A percentile compares a stretch with the other conserved stretches of the same genome.
phyloP scores from a whole-genome alignment of 1,284 basidiomycete species.

The Cutaneotrichosporon arboriforme region DNA sequence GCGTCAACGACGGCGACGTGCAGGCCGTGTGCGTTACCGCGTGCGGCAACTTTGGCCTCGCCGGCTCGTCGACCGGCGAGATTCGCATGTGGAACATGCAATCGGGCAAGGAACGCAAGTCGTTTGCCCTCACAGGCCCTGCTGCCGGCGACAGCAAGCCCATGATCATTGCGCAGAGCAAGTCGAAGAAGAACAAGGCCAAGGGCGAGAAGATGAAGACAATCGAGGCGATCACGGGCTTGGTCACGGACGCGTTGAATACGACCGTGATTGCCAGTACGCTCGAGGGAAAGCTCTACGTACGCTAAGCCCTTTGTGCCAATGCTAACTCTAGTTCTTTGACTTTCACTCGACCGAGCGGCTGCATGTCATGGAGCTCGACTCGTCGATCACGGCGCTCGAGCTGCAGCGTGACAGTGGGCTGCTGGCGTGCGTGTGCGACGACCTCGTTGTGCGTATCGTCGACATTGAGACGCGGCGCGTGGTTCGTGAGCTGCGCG shows the following conservation, averaged over 20 bases:
- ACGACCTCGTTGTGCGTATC: slow-evolving; percentile 76
- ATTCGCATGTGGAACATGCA: slow-evolving; percentile 95
- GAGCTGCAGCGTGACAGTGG: slow-evolving; percentile 78
- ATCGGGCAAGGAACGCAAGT: slow-evolving; percentile 78
- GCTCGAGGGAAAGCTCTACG: slow-evolving; percentile 79
- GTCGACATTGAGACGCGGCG: slow-evolving; percentile 86
- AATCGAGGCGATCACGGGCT: slow-evolving; percentile 65
- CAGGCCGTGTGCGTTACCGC: slow-evolving; percentile 85
- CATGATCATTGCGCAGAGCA: slow-evolving; percentile 36
- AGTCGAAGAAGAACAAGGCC: slow-evolving; percentile 27
- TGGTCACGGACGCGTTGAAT: slow-evolving; percentile 84
- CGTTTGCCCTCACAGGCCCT: slow-evolving; percentile 57
- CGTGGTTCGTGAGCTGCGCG: slow-evolving; percentile 78
- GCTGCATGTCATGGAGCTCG: slow-evolving; percentile 62
- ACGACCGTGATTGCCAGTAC: slow-evolving; percentile 74
- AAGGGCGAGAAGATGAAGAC: slow-evolving; percentile 52
- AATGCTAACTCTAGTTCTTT: slow-evolving; percentile 66
- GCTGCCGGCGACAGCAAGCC: slow-evolving; percentile 57
- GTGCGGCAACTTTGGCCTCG: slow-evolving; percentile 93
- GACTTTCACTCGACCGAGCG: slow-evolving; percentile 83
- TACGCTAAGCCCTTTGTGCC: slow-evolving; percentile 49
- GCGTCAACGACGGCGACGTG: slow-evolving; percentile 37
- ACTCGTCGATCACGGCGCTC: slow-evolving; percentile 66
- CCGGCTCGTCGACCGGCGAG: slow-evolving; percentile 69
- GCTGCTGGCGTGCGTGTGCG: slow-evolving; percentile 76